Base-by-base conservation (phyloP, 1,284 basidiomycete species). In the Phellopilus nigrolimitatus region DNA sequence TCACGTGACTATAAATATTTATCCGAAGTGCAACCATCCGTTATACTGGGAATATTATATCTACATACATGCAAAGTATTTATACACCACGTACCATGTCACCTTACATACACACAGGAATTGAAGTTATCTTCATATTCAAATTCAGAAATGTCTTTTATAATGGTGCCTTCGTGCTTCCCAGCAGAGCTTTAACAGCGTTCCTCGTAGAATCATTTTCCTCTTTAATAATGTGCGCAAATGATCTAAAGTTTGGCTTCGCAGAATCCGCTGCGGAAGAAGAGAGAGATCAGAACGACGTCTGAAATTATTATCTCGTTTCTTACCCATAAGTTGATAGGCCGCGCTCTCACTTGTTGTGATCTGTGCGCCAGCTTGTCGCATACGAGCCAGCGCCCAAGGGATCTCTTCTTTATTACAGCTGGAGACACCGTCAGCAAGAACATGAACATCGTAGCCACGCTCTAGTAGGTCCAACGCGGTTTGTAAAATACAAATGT, bases 401-500 rank as follows among this genome's bases (percentile, higher is more conserved):
- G 80, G 76, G 1, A 85, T 71, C 61, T 88, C 88, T 56, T 80
- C 80, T 39, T 72, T 71, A 62, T 95, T 93, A 60, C 81, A 85
- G 36, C 84, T 89, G 1, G 88, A 91, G 1, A 95, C 81, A 19
- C 83, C 92, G 62, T 97, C 94, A 13, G 88, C 87, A 34, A 94
- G 71, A 38, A 95, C 77, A 61, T 81, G 74, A 5, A 86, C 84
- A 55, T 77, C 77, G 61, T 74, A 80, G 9, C 71, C 76, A 42
- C 58, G 66, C 15, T 71, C 66, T 19, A 86, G 66, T 19, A 92
- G 72, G 51, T 87, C 82, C 6, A 92, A 71, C 0, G 84, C 75
- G 0, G 89, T 88, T 68, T 95, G 91, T 3, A 91, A 74, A 7
- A 97, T 82, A 62, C 94, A 97, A 53, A 97, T 83, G 61, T 97